phyloP scores from a whole-genome alignment of 345 rosid species.

The Eucalyptus curtisii region DNA sequence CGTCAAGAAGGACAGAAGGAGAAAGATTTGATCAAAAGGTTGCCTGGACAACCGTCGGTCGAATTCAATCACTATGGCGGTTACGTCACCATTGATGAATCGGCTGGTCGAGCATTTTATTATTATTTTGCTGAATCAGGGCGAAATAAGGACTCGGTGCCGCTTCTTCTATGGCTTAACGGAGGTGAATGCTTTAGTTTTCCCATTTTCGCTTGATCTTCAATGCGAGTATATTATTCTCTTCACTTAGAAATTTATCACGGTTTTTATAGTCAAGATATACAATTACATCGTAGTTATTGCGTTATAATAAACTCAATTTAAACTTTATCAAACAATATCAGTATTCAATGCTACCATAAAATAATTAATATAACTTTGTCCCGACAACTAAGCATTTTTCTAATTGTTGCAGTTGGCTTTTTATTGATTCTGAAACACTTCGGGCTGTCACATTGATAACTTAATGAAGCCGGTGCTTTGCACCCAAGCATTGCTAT shows the following conservation, averaged over 20 bases:
- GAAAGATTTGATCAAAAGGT: constrained; percentile 8
- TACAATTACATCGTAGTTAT: neutral
- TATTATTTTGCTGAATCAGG: neutral
- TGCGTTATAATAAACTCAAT: neutral
- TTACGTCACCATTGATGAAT: neutral
- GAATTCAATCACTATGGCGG: constrained; percentile 1
- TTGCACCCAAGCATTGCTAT: neutral
- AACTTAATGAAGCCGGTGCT: neutral
- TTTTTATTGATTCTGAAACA: neutral
- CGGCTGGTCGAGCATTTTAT: neutral
- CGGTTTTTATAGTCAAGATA: neutral
- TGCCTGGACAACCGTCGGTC: neutral
- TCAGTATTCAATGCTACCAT: neutral
- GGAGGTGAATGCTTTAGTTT: neutral
- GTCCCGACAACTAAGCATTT: neutral
- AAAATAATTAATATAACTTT: neutral
- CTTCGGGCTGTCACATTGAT: neutral
- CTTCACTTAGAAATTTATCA: neutral
- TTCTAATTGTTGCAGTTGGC: neutral
- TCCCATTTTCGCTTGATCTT: neutral
- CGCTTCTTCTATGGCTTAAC: constrained; percentile 4
- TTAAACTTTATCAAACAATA: neutral
- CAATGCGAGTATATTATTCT: neutral
- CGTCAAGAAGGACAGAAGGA: constrained; percentile 27
- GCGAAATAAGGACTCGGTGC: neutral